Base-by-base conservation (phyloP, 2,329 filamentous ascomycete species). In the Beauveria medogensis region DNA sequence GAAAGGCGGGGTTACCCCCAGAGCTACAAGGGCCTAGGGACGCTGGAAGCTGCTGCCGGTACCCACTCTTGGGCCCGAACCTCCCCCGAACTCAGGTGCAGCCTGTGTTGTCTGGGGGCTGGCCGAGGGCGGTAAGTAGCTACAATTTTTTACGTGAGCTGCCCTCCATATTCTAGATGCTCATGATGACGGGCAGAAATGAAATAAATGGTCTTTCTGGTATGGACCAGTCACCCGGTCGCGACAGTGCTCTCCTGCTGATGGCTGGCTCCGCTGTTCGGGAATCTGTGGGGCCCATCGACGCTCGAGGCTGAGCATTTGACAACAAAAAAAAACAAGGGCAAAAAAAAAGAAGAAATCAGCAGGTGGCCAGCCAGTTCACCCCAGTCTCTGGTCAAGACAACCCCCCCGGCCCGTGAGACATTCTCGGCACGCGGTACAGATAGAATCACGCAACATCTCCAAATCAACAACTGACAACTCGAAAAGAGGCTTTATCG, bases 11-110 rank as follows among this genome's bases (percentile, higher is more conserved):
- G 20, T 14, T 8, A 16, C 22, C 55, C 55, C 44, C 44, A 26
- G 55, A 47, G 26, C 28, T 48, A 40, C 54, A 48, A 20, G 54
- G 55, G 44, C 34, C 28, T 41, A 30, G 18, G 55, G 55, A 46
- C 30, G 55, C 55, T 57, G 55, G 55, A 50, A 57, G 55, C 46
- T 50, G 8, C 14, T 24, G 16, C 55, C 55, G 55, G 55, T 46
- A 57, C 22, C 55, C 55, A 41, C 55, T 20, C 43, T 41, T 57
- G 44, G 46, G 14, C 20, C 44, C 34, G 44, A 30, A 47, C n/a
- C 41, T 34, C 9, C 24, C 41, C 41, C 26, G 18, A 44, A 41
- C 52, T 18, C n/a, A 10, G 9, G 30, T 52, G 20, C 37, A 24
- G 41, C 26, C 12, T 20, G 18, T 34, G n/a, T 10, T 34, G 7